A percentile compares a stretch with the other conserved stretches of the same genome.
Conservation (phyloP, 73 alveolate species). For the Symbiodinium pilosum region DNA sequence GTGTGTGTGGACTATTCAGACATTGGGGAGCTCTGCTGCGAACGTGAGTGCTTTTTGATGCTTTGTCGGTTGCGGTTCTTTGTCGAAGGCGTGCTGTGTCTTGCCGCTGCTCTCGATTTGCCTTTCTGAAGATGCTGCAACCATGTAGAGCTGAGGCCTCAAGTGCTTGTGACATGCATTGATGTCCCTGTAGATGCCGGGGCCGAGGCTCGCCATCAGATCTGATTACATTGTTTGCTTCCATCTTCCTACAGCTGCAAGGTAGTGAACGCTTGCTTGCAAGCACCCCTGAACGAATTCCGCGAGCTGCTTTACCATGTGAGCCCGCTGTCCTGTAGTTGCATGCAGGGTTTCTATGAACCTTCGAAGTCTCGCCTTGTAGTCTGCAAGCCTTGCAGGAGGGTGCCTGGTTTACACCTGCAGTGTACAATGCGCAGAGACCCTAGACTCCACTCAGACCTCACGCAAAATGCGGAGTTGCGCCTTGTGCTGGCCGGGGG, state of each 20-base stretch:
- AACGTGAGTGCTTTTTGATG: no score
- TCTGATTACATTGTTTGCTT: background rate
- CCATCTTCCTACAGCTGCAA: background rate
- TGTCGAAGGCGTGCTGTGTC: no score
- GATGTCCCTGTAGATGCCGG: conserved; percentile 75
- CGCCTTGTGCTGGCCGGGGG: background rate
- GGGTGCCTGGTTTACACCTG: conserved; percentile 87
- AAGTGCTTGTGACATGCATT: conserved; percentile 81
- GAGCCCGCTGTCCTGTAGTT: background rate
- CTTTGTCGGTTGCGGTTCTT: no score
- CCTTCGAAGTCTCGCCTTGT: no score
- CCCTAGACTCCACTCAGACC: no score
- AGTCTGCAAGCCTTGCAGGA: background rate
- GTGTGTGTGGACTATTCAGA: no score
- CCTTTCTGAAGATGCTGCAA: no score
- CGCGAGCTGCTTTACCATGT: conserved; percentile 84
- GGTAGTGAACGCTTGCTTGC: conserved; percentile 87
- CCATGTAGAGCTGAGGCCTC: conserved; percentile 71
- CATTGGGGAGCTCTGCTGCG: no score
- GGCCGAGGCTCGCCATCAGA: conserved; percentile 23
- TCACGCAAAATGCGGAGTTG: background rate
- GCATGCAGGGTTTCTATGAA: no score
- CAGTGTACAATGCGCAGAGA: conserved; percentile 92
- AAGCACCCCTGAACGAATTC: conserved; percentile 62
- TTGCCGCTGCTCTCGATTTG: no score